Base-by-base conservation (phyloP, 2,329 filamentous ascomycete species). In the Exophiala oligosperma region DNA sequence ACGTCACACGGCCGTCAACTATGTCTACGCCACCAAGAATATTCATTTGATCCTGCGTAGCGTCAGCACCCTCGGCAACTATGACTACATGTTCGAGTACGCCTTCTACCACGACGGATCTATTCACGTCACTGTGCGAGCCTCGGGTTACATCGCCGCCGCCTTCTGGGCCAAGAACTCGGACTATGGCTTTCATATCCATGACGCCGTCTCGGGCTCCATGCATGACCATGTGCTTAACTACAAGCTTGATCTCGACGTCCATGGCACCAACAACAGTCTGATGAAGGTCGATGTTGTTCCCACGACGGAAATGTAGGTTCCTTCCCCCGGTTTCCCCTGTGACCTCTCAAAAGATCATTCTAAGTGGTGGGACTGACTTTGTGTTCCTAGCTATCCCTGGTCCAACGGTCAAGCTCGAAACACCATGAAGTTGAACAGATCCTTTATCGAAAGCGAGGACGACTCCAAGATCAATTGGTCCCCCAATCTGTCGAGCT, bases 41-140 rank as follows among this genome's bases (percentile, higher is more conserved):
- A 28, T 28, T 7, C 7, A 4, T 28, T 28, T 28, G 4, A 28
- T 7, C 0, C 67, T 83, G 3, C 72, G 81, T 0, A 73, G 72
- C 0, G 74, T 83, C 3, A 73, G 75, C 0, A 82, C 80, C 0
- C 76, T 84, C 2, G 80, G 79, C 1, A 84, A 84, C 68, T 83
- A 84, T 64, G 81, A 84, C 61, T 78, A 76, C 61, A 74, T 76
- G 12, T 78, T 82, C 51, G 73, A 72, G 29, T 83, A 81, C 63
- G 67, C 70, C 5, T 83, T 84, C 67, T 74, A 73, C 61, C 60
- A 78, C 4, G 81, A 84, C 58, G 81, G 81, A 2, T 76, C 75
- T 3, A 75, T 84, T 1, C 71, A 77, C 5, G 76, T 83, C 28
- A 77, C 26, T 28, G 26, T 28, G 4, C 26, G 26, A 4, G 26